These are phyloP conservation scores for Eremothecium cymbalariae DNA, from an alignment of 1,139 yeast genomes.

Conservation along the genomic window DNA sequence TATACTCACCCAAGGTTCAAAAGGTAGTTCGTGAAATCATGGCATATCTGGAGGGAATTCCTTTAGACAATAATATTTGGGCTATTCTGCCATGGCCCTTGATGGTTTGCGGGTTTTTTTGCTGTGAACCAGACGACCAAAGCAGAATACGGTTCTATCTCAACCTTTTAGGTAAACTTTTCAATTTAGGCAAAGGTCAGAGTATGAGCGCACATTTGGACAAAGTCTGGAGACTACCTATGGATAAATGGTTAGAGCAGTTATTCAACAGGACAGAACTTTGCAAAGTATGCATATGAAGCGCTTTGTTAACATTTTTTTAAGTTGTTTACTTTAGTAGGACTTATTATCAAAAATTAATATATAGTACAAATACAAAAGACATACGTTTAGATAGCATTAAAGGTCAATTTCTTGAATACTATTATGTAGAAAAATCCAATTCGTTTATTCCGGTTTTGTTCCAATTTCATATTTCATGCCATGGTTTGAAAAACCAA, in stretches of 20 bases:
- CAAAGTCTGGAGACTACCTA: background rate
- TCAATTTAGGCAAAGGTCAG: background rate
- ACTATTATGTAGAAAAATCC: too few species aligned
- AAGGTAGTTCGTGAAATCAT: conserved; percentile 12
- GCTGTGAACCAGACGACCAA: conserved; percentile 9
- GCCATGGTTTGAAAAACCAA: too few species aligned
- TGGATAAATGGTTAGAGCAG: conserved; percentile 1
- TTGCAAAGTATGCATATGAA: conserved; percentile 1
- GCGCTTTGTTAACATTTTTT: too few species aligned
- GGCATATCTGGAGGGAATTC: conserved; percentile 11
- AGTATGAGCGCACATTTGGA: background rate
- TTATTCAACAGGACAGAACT: conserved; percentile 2
- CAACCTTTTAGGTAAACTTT: background rate
- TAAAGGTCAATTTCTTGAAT: too few species aligned
- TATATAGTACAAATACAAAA: too few species aligned
- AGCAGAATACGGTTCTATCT: conserved; percentile 9
- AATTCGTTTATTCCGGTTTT: too few species aligned
- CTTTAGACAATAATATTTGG: conserved; percentile 13
- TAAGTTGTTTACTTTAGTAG: too few species aligned
- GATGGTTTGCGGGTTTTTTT: conserved; percentile 13
- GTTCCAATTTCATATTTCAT: too few species aligned
- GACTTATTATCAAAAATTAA: too few species aligned
- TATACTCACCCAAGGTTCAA: conserved; percentile 10
- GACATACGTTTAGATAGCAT: too few species aligned
- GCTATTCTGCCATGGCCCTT: conserved; percentile 16